Base-by-base conservation (phyloP, 352 stramenopile species). In the Globisporangium radiosum region DNA sequence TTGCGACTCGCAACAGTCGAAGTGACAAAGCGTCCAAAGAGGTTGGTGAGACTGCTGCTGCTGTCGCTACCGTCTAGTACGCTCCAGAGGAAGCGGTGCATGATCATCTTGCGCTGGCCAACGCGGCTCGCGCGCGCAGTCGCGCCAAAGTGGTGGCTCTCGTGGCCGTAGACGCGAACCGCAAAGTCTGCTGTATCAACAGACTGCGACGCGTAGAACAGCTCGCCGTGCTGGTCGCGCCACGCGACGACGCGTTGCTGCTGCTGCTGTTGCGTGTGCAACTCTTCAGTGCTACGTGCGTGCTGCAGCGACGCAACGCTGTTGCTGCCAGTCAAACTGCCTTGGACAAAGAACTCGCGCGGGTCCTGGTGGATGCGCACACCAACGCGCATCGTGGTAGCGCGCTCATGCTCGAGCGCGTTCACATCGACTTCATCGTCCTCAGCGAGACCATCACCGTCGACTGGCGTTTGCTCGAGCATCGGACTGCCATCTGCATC, bases 91-190 rank as follows among this genome's bases (percentile, higher is more conserved):
- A 75, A 69, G 40, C 49, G 37, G 40, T 69, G 72, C 14, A 79
- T 40, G 33, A 64, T 40, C 11, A 54, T 52, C 55, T 68, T 75
- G 37, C 63, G 51, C 44, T 52, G 60, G 3, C 56, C 59, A 7
- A 79, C 61, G 2, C 51, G 62, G 36, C 59, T 63, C 15, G 56
- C 65, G 59, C 65, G 43, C 19, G 64, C 63, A 25, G 71, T 74
- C 37, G 73, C 62, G 6, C 58, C 59, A 10, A 77, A 77, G 0
- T 63, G 59, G 47, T 77, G 70, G 40, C 64, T 75, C 53, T 75
- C 64, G 36, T 77, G 56, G 1, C 59, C 65, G 42, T 78, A 78
- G 10, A 54, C 17, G n/a, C 40, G 42, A 8, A 58, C 36, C 4
- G 14, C 17, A 38, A 45, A 61, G 44, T n/a, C 52, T 13, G 39